These are phyloP conservation scores for Phytophthora capsici DNA, from an alignment of 352 stramenopile genomes.

Conservation along the genomic window DNA sequence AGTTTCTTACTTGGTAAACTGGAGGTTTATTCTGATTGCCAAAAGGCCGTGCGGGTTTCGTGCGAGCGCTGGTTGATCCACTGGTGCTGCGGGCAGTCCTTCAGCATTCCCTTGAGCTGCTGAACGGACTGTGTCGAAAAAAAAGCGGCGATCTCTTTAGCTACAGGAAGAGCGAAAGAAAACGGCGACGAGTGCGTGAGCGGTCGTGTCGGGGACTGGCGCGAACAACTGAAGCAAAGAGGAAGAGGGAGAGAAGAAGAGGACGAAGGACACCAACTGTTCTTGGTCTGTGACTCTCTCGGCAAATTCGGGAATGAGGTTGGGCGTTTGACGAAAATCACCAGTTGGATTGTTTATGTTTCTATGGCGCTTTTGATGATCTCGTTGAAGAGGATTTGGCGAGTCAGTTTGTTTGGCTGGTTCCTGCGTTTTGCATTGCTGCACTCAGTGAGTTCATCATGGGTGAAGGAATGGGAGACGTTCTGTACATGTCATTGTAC, in stretches of 20 bases:
- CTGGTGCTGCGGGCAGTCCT: conserved; percentile 91
- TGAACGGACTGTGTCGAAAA: conserved; percentile 18
- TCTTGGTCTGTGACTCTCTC: conserved; percentile 3
- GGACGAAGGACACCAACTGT: neutral
- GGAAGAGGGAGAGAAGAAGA: neutral
- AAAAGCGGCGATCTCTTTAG: conserved; percentile 10
- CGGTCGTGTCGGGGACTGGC: neutral
- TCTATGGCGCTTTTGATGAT: conserved; percentile 3
- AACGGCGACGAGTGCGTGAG: neutral
- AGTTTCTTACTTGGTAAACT: conserved; percentile 13
- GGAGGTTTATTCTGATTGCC: conserved; percentile 57
- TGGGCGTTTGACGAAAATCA: conserved; percentile 5
- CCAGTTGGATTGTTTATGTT: conserved; percentile 16
- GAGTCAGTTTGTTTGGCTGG: conserved; percentile 3
- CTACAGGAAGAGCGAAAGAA: neutral
- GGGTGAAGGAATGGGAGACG: too few species aligned
- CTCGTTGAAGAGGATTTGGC: conserved; percentile 13
- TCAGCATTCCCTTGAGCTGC: conserved; percentile 70
- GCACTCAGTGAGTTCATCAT: neutral
- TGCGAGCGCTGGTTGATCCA: conserved; percentile 90
- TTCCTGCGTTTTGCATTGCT: neutral
- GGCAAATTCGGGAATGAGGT: conserved; percentile 32
- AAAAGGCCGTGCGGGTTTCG: conserved; percentile 83
- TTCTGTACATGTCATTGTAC: too few species aligned
- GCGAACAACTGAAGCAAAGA: neutral